Evolutionary conservation across 371 early-diverging fungal species (phyloP), one percentile per base, ranked within the genome.

Genomic region (Fennellomyces sp.): DNA sequence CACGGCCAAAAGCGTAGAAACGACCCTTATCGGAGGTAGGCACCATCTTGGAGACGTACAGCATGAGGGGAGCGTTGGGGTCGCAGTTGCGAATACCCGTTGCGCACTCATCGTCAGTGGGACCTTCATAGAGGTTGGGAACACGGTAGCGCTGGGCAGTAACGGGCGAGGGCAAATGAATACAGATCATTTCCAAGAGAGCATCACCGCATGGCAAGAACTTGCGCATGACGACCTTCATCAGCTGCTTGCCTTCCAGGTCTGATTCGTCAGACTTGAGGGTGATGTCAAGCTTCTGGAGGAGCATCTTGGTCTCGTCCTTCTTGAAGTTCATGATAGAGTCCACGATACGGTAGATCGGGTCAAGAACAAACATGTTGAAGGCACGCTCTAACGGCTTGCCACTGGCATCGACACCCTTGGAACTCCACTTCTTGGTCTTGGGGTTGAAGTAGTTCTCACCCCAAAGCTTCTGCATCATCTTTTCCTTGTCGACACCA

Each of bases 21-120:
- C 99, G 94, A 68, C 98, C 98, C 87, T 97, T 94, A 78, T 96
- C 97, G 69, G 95, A 94, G 58, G 97, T 98, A 48, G 99, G 99
- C 60, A 99, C 97, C 99, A 99, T 99, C 93, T 99, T 99, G 80
- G 98, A 95, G 68, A 99, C 90, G 89, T 99, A 99, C 84, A 99
- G 85, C 95, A 98, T 96, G 55, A 99, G 93, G 27, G 99, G 98
- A 64, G 87, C 98, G 30, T 93, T 89, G 70, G 95, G 91, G 75
- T 97, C 93, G 73, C 94, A 95, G 70, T 88, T 75, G 49, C 82
- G 80, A 76, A 99, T 98, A 69, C 90, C 95, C 29, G 72, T 70
- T 66, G 94, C 95, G 69, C 91, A 91, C 70, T 94, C 95, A 76
- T 99, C 99, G 76, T 98, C 98, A 56, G 73, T 58, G 39, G 99